These are phyloP conservation scores for Calonectria leucothoes DNA, from an alignment of 2,329 filamentous ascomycete species.

Conservation along the genomic window DNA sequence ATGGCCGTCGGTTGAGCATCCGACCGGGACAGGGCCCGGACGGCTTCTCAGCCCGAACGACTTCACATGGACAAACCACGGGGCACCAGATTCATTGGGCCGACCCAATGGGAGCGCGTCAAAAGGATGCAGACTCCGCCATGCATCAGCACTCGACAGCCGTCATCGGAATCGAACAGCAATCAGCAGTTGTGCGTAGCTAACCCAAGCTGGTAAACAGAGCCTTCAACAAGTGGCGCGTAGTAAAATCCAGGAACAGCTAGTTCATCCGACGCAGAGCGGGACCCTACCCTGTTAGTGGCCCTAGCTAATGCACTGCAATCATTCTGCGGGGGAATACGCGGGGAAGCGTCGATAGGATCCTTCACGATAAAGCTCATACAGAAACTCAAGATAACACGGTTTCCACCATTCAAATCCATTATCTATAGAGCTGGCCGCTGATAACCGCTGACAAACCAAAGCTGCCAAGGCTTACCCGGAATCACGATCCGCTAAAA, in stretches of 20 bases:
- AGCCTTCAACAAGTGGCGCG: not conserved
- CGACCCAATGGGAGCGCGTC: not conserved
- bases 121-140: too few relatives aligned
- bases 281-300: not conserved
- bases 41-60: too few relatives aligned
- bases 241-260: not conserved
- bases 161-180: not conserved
- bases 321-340: not conserved
- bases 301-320: not conserved
- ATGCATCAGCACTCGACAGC: not conserved
- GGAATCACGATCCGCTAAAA: too few relatives aligned
- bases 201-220: not conserved
- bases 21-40: too few relatives aligned
- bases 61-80: too few relatives aligned
- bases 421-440: too few relatives aligned
- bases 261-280: not conserved
- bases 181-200: not conserved
- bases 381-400: not conserved
- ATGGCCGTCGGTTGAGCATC: too few relatives aligned
- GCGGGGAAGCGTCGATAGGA: not conserved
- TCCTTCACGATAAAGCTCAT: not conserved
- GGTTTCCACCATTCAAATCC: too few relatives aligned
- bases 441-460: too few relatives aligned
- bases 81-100: too few relatives aligned
- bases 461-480: too few relatives aligned